These are phyloP conservation scores for Verticillium albo-atrum DNA, from an alignment of 2,329 filamentous ascomycete species.

Conservation along the genomic window DNA sequence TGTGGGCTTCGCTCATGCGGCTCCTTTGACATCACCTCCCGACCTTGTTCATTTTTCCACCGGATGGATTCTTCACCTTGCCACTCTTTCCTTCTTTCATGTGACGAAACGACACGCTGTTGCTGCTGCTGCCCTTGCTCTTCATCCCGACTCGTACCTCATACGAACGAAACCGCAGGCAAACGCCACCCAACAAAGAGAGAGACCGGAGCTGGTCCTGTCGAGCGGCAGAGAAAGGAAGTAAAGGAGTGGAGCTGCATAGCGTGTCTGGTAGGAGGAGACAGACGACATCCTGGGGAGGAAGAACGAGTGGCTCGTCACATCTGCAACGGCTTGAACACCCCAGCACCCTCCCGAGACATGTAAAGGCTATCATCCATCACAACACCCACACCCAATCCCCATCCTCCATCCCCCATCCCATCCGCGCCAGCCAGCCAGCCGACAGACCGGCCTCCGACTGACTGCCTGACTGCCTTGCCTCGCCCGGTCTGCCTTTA, in stretches of 20 bases:
- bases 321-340: slow-evolving; percentile 14
- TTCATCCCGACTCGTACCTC: neutral
- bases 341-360: slow-evolving; percentile 2
- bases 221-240: slow-evolving; percentile 16
- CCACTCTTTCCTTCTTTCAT: neutral
- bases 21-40: neutral
- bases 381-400: neutral
- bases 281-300: neutral
- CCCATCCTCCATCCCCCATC: slow-evolving; percentile 8
- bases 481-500: slow-evolving; percentile 4
- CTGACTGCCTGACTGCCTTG: too few species aligned
- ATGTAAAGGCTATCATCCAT: slow-evolving; percentile 1
- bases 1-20: neutral
- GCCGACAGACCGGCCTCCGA: neutral
- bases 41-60: neutral
- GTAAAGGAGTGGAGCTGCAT: neutral
- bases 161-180: neutral
- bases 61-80: neutral
- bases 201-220: slow-evolving; percentile 5
- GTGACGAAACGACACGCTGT: neutral
- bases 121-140: neutral
- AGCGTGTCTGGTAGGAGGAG: neutral
- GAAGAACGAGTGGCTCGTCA: slow-evolving; percentile 10
- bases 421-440: slow-evolving; percentile 6
- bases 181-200: slow-evolving; percentile 6